These are phyloP conservation scores for Yamagishiella unicocca DNA, from an alignment of 139 green algal species.

Conservation along the genomic window DNA sequence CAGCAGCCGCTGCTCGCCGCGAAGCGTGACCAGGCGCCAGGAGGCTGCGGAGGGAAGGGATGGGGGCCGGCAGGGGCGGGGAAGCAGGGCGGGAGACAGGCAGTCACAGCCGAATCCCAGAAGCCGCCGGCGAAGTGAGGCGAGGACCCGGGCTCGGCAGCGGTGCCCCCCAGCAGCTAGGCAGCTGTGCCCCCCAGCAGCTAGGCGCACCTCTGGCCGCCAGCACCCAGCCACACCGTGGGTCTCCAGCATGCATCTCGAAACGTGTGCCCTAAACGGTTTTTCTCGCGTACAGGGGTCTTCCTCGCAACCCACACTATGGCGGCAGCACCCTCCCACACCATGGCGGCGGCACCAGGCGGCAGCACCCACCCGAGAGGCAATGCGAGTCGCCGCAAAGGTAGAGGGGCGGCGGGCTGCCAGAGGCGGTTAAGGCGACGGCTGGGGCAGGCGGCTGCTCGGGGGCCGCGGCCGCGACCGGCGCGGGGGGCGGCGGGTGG, in stretches of 20 bases:
- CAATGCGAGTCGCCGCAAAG: constrained; percentile 82
- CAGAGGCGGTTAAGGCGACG: background rate
- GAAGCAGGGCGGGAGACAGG: too few relatives aligned
- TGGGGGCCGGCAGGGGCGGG: background rate
- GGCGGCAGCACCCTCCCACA: background rate
- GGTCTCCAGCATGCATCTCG: too few relatives aligned
- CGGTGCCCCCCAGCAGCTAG: too few relatives aligned
- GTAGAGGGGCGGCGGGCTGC: constrained; percentile 53
- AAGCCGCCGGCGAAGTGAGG: too few relatives aligned
- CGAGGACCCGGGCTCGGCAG: too few relatives aligned
- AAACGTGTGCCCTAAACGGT: too few relatives aligned
- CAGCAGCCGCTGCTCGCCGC: constrained; percentile 66
- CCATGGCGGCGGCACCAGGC: background rate
- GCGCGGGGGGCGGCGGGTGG: constrained; percentile 28
- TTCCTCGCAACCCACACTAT: too few relatives aligned
- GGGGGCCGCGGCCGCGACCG: background rate
- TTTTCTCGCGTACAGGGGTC: too few relatives aligned
- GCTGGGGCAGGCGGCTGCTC: background rate
- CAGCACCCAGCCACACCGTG: too few relatives aligned
- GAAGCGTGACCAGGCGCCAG: constrained; percentile 64
- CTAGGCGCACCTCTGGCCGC: too few relatives aligned
- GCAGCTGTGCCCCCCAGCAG: too few relatives aligned
- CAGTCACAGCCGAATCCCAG: too few relatives aligned
- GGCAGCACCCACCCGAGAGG: constrained; percentile 64
- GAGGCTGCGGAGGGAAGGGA: constrained; percentile 46